Evolutionary conservation across 495 filamentous ascomycete species (phyloP).

Genomic region (Tuber calosporum): DNA sequence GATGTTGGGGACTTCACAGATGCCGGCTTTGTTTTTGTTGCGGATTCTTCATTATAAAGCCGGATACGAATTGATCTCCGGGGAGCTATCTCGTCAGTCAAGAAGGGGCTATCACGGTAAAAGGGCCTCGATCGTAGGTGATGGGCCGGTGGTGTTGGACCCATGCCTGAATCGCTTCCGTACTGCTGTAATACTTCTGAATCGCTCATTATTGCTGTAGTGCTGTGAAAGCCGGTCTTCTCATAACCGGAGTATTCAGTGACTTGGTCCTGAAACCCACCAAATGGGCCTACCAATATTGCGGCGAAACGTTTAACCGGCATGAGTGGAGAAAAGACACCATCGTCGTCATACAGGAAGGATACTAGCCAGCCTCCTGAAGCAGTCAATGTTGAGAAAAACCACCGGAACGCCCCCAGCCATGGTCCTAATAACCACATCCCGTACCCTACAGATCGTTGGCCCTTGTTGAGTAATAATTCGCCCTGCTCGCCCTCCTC

Average conservation of each 20-base stretch:
- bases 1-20: conserved; percentile 85
- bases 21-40: conserved; percentile 56
- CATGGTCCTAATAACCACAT: conserved; percentile 37
- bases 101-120: conserved; percentile 9
- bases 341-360: conserved; percentile 71
- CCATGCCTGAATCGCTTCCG: neutral
- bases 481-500: conserved; percentile 43
- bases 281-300: conserved; percentile 13
- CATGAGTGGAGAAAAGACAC: conserved; percentile 56
- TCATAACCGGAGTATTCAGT: neutral
- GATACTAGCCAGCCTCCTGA: conserved; percentile 75
- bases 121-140: conserved; percentile 27
- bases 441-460: conserved; percentile 22
- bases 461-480: conserved; percentile 14
- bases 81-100: conserved; percentile 54
- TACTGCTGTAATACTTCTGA: conserved; percentile 6
- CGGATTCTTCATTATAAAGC: conserved; percentile 70
- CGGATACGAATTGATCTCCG: conserved; percentile 86
- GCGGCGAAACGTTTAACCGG: conserved; percentile 14
- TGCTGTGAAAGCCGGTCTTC: conserved; percentile 9
- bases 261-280: neutral
- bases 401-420: conserved; percentile 51
- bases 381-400: conserved; percentile 67
- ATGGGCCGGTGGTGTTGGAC: conserved; percentile 16
- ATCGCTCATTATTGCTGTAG: conserved; percentile 3